A percentile compares a stretch with the other conserved stretches of the same genome.
Evolutionary conservation across 2,329 filamentous ascomycete species (phyloP).

Genomic region (Alternaria metachromatica): DNA sequence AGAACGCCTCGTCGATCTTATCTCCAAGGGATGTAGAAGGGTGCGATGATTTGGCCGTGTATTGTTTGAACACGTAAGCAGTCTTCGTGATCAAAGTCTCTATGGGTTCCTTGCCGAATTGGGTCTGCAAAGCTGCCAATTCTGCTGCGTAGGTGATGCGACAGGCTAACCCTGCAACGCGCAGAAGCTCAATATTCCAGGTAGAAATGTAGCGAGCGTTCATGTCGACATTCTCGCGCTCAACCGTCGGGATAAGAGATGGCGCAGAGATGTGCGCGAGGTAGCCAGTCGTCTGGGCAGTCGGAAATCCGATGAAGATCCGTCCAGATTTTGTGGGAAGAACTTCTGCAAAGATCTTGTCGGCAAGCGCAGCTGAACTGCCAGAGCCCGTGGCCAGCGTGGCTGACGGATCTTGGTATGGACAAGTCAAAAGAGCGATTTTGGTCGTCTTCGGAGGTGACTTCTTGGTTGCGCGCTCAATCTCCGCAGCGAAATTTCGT

Average conservation of each 20-base stretch:
- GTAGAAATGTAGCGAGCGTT: constrained; percentile 93
- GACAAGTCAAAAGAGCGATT: constrained; percentile 87
- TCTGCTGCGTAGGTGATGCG: constrained; percentile 87
- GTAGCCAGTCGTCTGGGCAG: constrained; percentile 93
- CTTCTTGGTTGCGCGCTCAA: constrained; percentile 96
- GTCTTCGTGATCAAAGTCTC: constrained; percentile 76
- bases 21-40: constrained; percentile 83
- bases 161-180: constrained; percentile 87
- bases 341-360: constrained; percentile 88
- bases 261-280: constrained; percentile 94
- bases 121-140: constrained; percentile 67
- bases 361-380: constrained; percentile 61
- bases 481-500: constrained; percentile 76
- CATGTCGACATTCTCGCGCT: constrained; percentile 94
- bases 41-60: constrained; percentile 87
- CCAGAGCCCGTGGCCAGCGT: constrained; percentile 63
- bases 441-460: constrained; percentile 87
- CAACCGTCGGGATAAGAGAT: constrained; percentile 95
- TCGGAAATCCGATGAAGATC: constrained; percentile 97
- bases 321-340: constrained; percentile 87
- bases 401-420: constrained; percentile 79
- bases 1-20: constrained; percentile 93
- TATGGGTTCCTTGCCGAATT: constrained; percentile 64
- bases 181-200: constrained; percentile 94
- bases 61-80: constrained; percentile 83